Evolutionary conservation across 2,329 filamentous ascomycete species (phyloP), one percentile per base, ranked within the genome.

Genomic region (Penicillium sp.): DNA sequence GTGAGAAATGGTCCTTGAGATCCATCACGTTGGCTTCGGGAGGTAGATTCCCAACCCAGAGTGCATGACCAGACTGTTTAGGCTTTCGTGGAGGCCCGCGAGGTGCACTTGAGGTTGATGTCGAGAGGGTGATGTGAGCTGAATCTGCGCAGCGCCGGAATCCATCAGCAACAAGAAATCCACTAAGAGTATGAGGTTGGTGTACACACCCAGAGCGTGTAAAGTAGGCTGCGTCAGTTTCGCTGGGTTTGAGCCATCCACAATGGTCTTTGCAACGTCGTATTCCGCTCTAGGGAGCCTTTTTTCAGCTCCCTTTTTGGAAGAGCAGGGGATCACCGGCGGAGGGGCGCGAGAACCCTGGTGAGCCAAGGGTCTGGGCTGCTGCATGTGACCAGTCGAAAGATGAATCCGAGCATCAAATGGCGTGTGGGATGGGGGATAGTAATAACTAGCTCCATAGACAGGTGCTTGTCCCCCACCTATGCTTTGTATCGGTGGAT

Each of bases 41-140:
- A 3, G 91, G 90, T 0, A 97, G 73, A 60, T 97, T 97, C 27
- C 93, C 93, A 18, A 97, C 87, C 91, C 93, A 97, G 14, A 97
- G 81, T 1, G 91, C 91, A 62, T 95, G 86, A 1, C 90, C 91
- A 72, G 76, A 81, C 59, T 83, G 78, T 56, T 77, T 80, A 5
- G 81, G 81, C 55, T 84, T 84, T 51, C 81, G 72, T 23, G 80
- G 79, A 4, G 80, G 80, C n/a, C 81, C 81, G 51, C 80, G 73
- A 21, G 78, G 78, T 3, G 70, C 59, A 11, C 56, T 65, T 7
- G 64, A 54, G 11, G 46, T 44, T 13, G 45, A 43, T 9, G 30
- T 21, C 25, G 48, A 14, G 11, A 45, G 41, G 7, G 32, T 37
- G 18, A 38, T 36, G 31, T 45, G 39, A 7, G 25, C 26, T 7